These are phyloP conservation scores for Fusarium setosum DNA, from an alignment of 2,329 filamentous ascomycete genomes.

Conservation along the genomic window DNA sequence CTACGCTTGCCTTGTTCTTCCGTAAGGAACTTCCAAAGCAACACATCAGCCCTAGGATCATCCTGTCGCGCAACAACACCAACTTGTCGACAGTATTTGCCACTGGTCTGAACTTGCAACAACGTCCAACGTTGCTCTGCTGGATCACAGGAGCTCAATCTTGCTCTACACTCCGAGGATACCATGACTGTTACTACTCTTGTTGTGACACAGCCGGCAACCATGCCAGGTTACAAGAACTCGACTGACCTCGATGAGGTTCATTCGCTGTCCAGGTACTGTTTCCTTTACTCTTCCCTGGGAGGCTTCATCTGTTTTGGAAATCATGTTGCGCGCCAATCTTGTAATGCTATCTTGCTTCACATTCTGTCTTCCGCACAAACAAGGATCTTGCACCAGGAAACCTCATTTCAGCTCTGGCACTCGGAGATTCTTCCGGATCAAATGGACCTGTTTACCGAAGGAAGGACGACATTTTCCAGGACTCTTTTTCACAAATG, in stretches of 20 bases:
- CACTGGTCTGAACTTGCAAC: slow-evolving; percentile 42
- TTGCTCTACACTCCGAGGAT: slow-evolving; percentile 51
- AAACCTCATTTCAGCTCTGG: slow-evolving; percentile 16
- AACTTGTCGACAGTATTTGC: slow-evolving; percentile 40
- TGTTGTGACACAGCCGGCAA: slow-evolving; percentile 58
- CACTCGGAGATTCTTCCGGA: slow-evolving; percentile 9
- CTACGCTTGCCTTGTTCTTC: slow-evolving; percentile 32
- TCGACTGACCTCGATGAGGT: slow-evolving; percentile 68
- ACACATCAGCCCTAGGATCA: slow-evolving; percentile 42
- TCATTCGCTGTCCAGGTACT: slow-evolving; percentile 72
- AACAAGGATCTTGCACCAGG: slow-evolving; percentile 37
- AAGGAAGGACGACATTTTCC: slow-evolving; percentile 23
- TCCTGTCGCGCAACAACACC: slow-evolving; percentile 44
- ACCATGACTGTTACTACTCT: slow-evolving; percentile 62
- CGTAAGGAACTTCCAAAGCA: slow-evolving; percentile 36
- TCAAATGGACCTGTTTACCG: slow-evolving; percentile 9
- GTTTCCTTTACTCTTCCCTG: slow-evolving; percentile 60
- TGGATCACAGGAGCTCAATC: slow-evolving; percentile 44
- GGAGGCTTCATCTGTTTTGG: slow-evolving; percentile 53
- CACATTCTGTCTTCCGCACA: slow-evolving; percentile 36
- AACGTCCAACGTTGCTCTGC: slow-evolving; percentile 45
- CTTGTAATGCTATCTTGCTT: slow-evolving; percentile 45
- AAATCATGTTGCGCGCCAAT: slow-evolving; percentile 42
- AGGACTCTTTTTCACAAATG: slow-evolving; percentile 30
- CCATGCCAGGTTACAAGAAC: slow-evolving; percentile 66